Conservation (phyloP, 1,139 yeast genomes). For the Candida anutae region DNA sequence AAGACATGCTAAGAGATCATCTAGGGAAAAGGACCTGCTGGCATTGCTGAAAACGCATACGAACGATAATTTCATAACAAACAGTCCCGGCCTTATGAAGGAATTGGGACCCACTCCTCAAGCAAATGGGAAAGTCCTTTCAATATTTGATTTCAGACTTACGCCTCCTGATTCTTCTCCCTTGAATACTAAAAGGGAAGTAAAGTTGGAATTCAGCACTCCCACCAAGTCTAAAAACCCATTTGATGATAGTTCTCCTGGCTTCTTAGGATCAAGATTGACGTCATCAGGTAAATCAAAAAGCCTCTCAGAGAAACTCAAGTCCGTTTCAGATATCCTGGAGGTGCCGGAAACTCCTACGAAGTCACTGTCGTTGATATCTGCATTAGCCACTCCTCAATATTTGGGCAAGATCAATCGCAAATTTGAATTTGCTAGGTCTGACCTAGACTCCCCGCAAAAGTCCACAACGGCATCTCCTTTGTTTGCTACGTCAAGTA, state of each 20-base stretch:
- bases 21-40: constrained; percentile 1
- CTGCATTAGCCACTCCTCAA: constrained; percentile 18
- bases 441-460: constrained; percentile 2
- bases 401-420: constrained; percentile 21
- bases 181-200: too few relatives aligned
- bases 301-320: constrained; percentile 4
- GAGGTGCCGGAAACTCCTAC: constrained; percentile 4
- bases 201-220: constrained; percentile 26
- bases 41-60: constrained; percentile 4
- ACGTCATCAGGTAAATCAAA: constrained; percentile 1
- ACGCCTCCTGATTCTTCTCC: constrained; percentile 45
- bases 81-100: constrained; percentile 5
- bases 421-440: constrained; percentile 13
- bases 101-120: constrained; percentile 77
- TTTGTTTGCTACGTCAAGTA: background rate
- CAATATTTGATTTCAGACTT: constrained; percentile 50
- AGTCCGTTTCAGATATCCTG: constrained; percentile 4
- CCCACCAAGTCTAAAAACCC: constrained; percentile 18
- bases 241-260: background rate
- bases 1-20: background rate
- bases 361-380: background rate
- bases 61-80: constrained; percentile 4
- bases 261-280: constrained; percentile 3
- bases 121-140: constrained; percentile 58
- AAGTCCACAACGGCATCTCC: constrained; percentile 1